Evolutionary conservation across 106 monocot species (phyloP).

Genomic region (Dendrobium officinale): DNA sequence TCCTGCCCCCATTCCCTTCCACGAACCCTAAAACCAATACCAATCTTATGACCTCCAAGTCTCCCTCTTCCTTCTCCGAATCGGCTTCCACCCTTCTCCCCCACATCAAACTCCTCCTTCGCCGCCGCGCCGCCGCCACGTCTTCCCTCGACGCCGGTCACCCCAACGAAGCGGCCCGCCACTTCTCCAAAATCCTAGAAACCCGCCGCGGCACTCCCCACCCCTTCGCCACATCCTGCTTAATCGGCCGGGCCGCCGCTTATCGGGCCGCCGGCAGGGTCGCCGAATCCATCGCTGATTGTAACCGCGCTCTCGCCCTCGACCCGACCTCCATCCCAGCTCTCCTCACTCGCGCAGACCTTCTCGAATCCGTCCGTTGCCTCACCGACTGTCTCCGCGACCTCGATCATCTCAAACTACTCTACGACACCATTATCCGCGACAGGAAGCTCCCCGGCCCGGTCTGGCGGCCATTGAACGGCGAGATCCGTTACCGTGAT

Average conservation of each 20-base stretch:
- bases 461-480: conserved; percentile 31
- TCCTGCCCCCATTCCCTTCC: neutral
- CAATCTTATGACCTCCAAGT: neutral
- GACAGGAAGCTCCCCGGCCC: conserved; percentile 84
- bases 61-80: conserved; percentile 33
- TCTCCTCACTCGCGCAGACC: conserved; percentile 54
- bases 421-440: conserved; percentile 72
- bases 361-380: conserved; percentile 47
- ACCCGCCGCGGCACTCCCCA: conserved; percentile 46
- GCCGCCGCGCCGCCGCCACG: conserved; percentile 77
- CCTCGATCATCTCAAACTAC: conserved; percentile 84
- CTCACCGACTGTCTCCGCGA: conserved; percentile 72
- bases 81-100: conserved; percentile 52
- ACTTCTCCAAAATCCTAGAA: conserved; percentile 89
- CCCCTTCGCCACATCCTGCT: conserved; percentile 67
- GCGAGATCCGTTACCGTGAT: conserved; percentile 57
- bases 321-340: conserved; percentile 70
- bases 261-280: conserved; percentile 43
- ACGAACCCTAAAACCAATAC: neutral
- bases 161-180: conserved; percentile 59
- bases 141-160: conserved; percentile 79
- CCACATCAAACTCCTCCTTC: conserved; percentile 83
- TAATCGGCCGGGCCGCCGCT: conserved; percentile 67
- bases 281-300: conserved; percentile 77
- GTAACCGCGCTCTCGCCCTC: conserved; percentile 75